Evolutionary conservation across 2,329 filamentous ascomycete genomes (phyloP).

Genomic region (Colletotrichum orbiculare): DNA sequence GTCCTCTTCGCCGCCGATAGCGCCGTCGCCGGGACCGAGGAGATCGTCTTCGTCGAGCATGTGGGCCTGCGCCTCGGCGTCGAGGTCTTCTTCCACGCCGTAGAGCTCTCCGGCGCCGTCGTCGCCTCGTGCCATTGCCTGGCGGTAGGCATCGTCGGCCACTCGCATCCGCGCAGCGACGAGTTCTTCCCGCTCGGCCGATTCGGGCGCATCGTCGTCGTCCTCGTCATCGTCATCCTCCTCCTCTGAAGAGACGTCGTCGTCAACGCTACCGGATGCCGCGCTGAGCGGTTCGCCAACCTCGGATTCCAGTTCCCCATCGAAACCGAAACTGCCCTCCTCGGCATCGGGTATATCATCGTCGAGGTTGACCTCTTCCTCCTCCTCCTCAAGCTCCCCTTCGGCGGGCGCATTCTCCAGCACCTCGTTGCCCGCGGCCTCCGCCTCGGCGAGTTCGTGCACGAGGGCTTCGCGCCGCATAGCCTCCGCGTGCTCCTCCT

Average conservation of each 20-base stretch:
- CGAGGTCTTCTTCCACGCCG: constrained; percentile 63
- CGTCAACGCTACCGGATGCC: constrained; percentile 21
- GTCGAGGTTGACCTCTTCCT: constrained; percentile 67
- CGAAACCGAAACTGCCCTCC: constrained; percentile 58
- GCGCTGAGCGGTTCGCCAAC: constrained; percentile 44
- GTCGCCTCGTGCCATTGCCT: constrained; percentile 65
- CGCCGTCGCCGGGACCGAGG: constrained; percentile 26
- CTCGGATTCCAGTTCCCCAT: constrained; percentile 49
- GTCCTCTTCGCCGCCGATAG: constrained; percentile 40
- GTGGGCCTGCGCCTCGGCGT: constrained; percentile 66
- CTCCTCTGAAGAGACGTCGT: constrained; percentile 37
- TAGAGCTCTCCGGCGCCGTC: constrained; percentile 62
- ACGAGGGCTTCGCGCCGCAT: constrained; percentile 76
- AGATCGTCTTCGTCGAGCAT: constrained; percentile 74
- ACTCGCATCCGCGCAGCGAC: constrained; percentile 61
- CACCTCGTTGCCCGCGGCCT: constrained; percentile 54
- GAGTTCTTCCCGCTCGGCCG: constrained; percentile 59
- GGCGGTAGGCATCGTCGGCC: constrained; percentile 71
- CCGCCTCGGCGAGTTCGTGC: constrained; percentile 79
- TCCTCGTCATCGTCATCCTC: constrained; percentile 55
- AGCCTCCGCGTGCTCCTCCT: constrained; percentile 84
- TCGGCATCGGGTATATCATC: constrained; percentile 79
- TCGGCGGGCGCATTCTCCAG: constrained; percentile 59
- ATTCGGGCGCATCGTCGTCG: constrained; percentile 44
- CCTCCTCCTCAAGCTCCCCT: constrained; percentile 55